Evolutionary conservation across 768 basidiomycete species (phyloP).

Genomic region (Hygrophoropsis aurantiaca): DNA sequence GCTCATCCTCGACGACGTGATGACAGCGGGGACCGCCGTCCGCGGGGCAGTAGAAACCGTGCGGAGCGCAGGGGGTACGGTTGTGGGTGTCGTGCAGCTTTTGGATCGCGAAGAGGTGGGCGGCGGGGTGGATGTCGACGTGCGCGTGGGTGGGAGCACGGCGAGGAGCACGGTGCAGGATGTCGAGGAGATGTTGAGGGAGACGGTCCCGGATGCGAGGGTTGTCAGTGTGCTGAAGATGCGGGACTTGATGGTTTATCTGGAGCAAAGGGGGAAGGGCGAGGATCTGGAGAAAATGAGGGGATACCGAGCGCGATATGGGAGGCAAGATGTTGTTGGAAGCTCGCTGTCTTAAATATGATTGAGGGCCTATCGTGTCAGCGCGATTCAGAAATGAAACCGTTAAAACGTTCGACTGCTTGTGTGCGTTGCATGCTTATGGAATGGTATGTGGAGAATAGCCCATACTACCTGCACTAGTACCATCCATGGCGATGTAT

Average conservation of each 20-base stretch:
- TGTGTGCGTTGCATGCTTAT: too few relatives aligned
- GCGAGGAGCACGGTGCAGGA: slow-evolving; percentile 77
- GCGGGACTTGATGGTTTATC: slow-evolving; percentile 81
- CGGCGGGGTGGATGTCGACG: slow-evolving; percentile 37
- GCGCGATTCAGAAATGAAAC: too few relatives aligned
- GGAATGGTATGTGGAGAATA: too few relatives aligned
- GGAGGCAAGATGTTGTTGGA: slow-evolving; percentile 25
- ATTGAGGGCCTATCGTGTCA: too few relatives aligned
- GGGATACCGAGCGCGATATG: slow-evolving; percentile 49
- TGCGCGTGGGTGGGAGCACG: slow-evolving; percentile 16
- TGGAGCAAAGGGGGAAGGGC: slow-evolving; percentile 64
- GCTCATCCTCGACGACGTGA: slow-evolving; percentile 93
- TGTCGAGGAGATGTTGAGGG: slow-evolving; percentile 69
- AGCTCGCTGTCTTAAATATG: too few relatives aligned
- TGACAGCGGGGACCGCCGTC: slow-evolving; percentile 90
- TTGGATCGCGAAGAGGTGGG: slow-evolving; percentile 63
- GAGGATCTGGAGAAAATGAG: slow-evolving; percentile 72
- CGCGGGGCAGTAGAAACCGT: slow-evolving; percentile 81
- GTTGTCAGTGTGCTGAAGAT: slow-evolving; percentile 84
- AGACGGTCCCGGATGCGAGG: slow-evolving; percentile 49
- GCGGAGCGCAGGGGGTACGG: slow-evolving; percentile 63
- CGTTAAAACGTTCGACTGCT: too few relatives aligned
- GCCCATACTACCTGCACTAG: too few relatives aligned
- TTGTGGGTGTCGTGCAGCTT: slow-evolving; percentile 86
- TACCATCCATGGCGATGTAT: too few relatives aligned